These are phyloP conservation scores for Trichophyton mentagrophytes DNA, from an alignment of 2,329 filamentous ascomycete species.

Conservation along the genomic window DNA sequence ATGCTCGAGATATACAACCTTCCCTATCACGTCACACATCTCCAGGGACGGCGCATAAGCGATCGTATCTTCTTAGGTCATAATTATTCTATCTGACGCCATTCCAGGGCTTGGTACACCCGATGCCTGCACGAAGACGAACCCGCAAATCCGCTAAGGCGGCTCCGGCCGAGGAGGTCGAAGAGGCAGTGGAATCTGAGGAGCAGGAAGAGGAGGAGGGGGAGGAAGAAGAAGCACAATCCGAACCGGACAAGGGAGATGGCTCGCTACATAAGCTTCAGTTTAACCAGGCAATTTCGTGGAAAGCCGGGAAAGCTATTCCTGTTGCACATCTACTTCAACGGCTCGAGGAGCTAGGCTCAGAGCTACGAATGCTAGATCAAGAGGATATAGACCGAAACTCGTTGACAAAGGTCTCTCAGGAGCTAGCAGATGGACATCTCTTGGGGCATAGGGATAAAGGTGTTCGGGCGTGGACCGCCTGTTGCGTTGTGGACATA, in stretches of 20 bases:
- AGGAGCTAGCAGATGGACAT: slow-evolving; percentile 70
- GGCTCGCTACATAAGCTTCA: slow-evolving; percentile 40
- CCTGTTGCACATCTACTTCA: slow-evolving; percentile 67
- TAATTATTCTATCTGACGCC: not conserved
- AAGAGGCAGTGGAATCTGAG: slow-evolving; percentile 1
- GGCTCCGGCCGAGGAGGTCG: slow-evolving; percentile 18
- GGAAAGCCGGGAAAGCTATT: slow-evolving; percentile 84
- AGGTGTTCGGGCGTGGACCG: slow-evolving; percentile 78
- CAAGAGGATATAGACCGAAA: slow-evolving; percentile 73
- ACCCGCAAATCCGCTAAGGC: slow-evolving; percentile 23
- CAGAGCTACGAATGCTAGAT: slow-evolving; percentile 73
- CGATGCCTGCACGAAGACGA: slow-evolving; percentile 33
- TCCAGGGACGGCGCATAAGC: not conserved
- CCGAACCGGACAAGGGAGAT: slow-evolving; percentile 20
- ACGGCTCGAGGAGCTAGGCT: slow-evolving; percentile 65
- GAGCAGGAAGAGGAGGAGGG: not conserved
- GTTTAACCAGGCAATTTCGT: slow-evolving; percentile 79
- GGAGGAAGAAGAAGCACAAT: slow-evolving; percentile 1
- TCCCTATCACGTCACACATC: not conserved
- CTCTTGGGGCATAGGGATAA: slow-evolving; percentile 84
- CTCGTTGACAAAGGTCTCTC: slow-evolving; percentile 73
- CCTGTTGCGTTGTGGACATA: slow-evolving; percentile 85
- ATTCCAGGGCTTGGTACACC: slow-evolving; percentile 14
- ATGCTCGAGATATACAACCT: not conserved
- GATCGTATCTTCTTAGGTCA: not conserved